These are phyloP conservation scores for Saccharomyces hybrid DNA, from an alignment of 1,139 yeast species.

Conservation along the genomic window DNA sequence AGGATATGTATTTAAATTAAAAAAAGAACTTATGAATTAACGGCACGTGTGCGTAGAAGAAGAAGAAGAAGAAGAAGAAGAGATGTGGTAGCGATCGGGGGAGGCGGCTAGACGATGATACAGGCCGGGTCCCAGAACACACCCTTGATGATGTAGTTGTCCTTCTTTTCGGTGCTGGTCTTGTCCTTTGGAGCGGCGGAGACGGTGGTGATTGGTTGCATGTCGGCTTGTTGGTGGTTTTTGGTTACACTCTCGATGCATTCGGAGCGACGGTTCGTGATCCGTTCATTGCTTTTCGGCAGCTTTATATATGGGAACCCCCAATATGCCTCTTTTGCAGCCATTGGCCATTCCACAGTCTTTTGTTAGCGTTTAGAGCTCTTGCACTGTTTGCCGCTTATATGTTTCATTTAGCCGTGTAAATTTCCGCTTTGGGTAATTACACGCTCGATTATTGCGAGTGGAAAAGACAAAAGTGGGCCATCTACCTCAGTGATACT, in stretches of 20 bases:
- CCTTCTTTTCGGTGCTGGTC: conserved; percentile 25
- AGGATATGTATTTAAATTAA: neutral
- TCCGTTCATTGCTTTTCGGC: neutral
- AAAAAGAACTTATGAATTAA: neutral
- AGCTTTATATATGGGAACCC: neutral
- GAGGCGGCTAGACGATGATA: conserved; percentile 19
- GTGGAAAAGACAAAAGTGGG: neutral
- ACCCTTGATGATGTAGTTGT: conserved; percentile 26
- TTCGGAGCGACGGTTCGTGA: no score
- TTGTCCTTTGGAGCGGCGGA: conserved; percentile 26
- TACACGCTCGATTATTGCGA: neutral
- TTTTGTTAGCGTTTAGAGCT: neutral
- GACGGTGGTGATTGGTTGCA: conserved; percentile 22
- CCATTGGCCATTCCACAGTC: neutral
- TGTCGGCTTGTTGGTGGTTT: conserved; percentile 6
- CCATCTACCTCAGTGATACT: neutral
- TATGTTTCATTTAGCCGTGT: neutral
- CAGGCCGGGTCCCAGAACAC: conserved; percentile 26
- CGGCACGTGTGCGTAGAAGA: neutral
- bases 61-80: neutral
- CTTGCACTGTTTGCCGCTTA: neutral
- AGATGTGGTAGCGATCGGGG: no score
- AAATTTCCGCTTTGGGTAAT: neutral
- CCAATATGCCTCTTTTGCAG: neutral
- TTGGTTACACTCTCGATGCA: no score